Evolutionary conservation across 2,329 filamentous ascomycete genomes (phyloP).

Genomic region (Endoconidiophora polonica): DNA sequence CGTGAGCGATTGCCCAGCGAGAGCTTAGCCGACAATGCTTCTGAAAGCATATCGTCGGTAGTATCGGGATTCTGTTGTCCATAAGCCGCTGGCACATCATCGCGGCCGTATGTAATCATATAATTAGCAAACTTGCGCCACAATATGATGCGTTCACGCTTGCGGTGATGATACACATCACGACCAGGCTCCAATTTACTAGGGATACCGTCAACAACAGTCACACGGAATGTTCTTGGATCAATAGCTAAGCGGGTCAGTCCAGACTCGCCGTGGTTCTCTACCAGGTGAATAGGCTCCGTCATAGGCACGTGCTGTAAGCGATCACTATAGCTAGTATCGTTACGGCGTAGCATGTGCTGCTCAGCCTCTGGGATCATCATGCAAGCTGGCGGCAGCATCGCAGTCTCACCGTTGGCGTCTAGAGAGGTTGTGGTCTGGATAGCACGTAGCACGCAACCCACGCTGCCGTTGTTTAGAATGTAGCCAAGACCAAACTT

Average conservation of each 20-base stretch:
- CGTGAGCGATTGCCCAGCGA: constrained; percentile 2
- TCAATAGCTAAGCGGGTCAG: constrained; percentile 47
- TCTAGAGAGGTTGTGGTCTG: constrained; percentile 23
- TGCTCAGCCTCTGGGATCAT: constrained; percentile 55
- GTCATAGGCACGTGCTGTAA: constrained; percentile 48
- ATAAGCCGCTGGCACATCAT: constrained; percentile 35
- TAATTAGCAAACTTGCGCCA: constrained; percentile 64
- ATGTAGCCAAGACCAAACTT: constrained; percentile 77
- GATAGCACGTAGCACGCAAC: constrained; percentile 47
- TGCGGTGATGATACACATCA: constrained; percentile 47
- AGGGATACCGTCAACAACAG: constrained; percentile 40
- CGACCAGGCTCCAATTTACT: constrained; percentile 45
- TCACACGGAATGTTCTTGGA: constrained; percentile 42
- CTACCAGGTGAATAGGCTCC: constrained; percentile 52
- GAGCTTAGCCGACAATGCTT: constrained; percentile 5
- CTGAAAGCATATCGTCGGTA: constrained; percentile 9
- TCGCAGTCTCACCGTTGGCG: constrained; percentile 27
- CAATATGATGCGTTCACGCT: constrained; percentile 46
- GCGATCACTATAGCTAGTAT: constrained; percentile 37
- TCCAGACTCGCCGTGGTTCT: constrained; percentile 49
- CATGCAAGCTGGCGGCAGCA: constrained; percentile 52
- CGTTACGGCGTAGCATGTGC: constrained; percentile 47
- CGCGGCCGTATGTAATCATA: constrained; percentile 57
- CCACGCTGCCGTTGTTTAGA: constrained; percentile 64
- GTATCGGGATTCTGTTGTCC: constrained; percentile 2